Conservation (phyloP, 176 grass and related monocot species). For the Zoysia pacifica region DNA sequence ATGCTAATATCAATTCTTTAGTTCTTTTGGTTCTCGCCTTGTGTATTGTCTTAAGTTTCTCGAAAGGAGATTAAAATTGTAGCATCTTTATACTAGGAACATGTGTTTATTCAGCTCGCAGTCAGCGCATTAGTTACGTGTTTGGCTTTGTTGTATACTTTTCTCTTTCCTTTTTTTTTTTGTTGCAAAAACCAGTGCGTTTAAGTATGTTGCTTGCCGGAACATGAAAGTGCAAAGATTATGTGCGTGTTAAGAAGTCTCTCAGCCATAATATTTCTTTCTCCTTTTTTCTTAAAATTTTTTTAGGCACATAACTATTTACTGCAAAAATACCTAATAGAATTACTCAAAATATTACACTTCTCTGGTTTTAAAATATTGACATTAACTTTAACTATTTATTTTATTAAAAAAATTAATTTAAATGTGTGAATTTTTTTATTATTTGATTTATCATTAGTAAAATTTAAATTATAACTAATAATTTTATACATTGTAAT, state of each 20-base stretch:
- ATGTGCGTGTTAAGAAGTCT: background rate
- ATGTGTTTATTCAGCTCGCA: constrained; percentile 8
- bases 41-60: background rate
- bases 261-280: background rate
- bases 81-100: background rate
- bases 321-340: too few species aligned
- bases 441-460: too few species aligned
- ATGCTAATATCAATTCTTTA: constrained; percentile 24
- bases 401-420: too few species aligned
- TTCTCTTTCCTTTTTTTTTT: too few species aligned
- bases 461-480: too few species aligned
- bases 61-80: background rate
- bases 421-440: too few species aligned
- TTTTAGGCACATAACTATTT: too few species aligned
- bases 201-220: background rate
- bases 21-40: background rate
- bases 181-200: background rate
- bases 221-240: background rate
- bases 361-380: too few species aligned
- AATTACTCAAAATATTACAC: too few species aligned
- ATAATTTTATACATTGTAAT: too few species aligned
- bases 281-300: too few species aligned
- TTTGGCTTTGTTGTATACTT: background rate
- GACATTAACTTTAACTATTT: too few species aligned
- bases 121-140: background rate